Conservation (phyloP, 768 basidiomycete genomes). For the Podaxis sp. region DNA sequence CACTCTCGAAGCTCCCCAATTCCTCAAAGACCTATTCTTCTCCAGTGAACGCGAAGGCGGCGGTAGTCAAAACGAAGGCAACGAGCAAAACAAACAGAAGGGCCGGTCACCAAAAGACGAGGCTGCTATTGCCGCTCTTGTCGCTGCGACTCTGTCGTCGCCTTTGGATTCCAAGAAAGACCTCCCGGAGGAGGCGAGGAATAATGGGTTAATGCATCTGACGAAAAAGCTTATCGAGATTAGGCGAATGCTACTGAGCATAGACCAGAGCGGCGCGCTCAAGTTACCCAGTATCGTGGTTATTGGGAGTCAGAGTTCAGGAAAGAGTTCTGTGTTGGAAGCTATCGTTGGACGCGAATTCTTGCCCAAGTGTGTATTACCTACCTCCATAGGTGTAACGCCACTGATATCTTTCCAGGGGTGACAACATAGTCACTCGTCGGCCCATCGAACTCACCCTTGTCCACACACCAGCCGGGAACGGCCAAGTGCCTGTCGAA, state of each 20-base stretch:
- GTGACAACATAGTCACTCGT: conserved; percentile 98
- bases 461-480: conserved; percentile 77
- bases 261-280: conserved; percentile 88
- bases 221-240: too few relatives aligned
- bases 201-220: too few relatives aligned
- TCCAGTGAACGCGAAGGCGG: conserved; percentile 29
- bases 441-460: conserved; percentile 97
- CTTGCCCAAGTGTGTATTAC: conserved; percentile 81
- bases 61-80: conserved; percentile 31
- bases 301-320: conserved; percentile 97
- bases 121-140: conserved; percentile 23
- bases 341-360: conserved; percentile 98
- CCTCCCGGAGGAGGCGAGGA: too few relatives aligned
- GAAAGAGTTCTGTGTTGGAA: conserved; percentile 97
- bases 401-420: conserved; percentile 47
- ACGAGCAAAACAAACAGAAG: conserved; percentile 32
- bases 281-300: conserved; percentile 98
- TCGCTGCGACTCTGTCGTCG: too few relatives aligned
- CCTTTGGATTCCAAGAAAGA: too few relatives aligned
- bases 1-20: conserved; percentile 56
- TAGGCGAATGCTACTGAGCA: too few relatives aligned
- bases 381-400: not conserved
- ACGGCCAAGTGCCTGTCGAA: conserved; percentile 61
- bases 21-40: conserved; percentile 65
- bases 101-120: conserved; percentile 56